phyloP scores from a whole-genome alignment of 331 rosid genomes.

The Malus hybrid region DNA sequence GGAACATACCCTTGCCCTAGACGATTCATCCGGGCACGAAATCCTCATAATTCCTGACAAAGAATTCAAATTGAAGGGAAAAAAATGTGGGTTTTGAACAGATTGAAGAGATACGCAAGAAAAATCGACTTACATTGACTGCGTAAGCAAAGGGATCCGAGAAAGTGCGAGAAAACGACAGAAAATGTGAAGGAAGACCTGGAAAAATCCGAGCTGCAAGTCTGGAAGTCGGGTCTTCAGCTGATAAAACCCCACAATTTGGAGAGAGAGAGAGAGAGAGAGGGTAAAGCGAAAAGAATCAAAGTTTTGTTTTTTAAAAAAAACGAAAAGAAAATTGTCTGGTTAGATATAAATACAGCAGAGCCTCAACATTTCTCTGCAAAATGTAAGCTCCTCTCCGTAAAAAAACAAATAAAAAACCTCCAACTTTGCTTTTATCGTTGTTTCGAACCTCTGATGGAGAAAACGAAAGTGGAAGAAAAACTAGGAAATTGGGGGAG shows the following conservation, averaged over 20 bases:
- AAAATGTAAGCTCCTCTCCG: too few relatives aligned
- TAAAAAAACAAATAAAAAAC: too few relatives aligned
- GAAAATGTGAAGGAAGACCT: constrained; percentile 6
- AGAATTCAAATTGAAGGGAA: not conserved
- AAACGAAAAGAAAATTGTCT: not conserved
- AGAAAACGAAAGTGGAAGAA: not conserved
- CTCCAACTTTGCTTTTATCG: too few relatives aligned
- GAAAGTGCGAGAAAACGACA: constrained; percentile 6
- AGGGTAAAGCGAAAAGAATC: not conserved
- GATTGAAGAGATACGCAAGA: constrained; percentile 5
- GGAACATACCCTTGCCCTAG: not conserved
- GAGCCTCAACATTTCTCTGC: not conserved
- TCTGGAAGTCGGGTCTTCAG: constrained; percentile 11
- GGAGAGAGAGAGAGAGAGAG: not conserved
- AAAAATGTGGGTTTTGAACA: not conserved
- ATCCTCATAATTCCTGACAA: not conserved
- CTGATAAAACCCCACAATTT: constrained; percentile 16
- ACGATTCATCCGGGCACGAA: not conserved
- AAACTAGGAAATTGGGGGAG: not conserved
- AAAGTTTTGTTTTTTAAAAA: too few relatives aligned
- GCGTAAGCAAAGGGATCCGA: constrained; percentile 5
- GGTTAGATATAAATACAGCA: not conserved
- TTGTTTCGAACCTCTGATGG: not conserved
- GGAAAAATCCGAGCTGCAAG: constrained; percentile 9
- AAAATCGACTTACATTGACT: constrained; percentile 36